A percentile compares a stretch with the other conserved stretches of the same genome.
Evolutionary conservation across 148 eudicot species (phyloP).

Genomic region (Fagopyrum homotropicum): DNA sequence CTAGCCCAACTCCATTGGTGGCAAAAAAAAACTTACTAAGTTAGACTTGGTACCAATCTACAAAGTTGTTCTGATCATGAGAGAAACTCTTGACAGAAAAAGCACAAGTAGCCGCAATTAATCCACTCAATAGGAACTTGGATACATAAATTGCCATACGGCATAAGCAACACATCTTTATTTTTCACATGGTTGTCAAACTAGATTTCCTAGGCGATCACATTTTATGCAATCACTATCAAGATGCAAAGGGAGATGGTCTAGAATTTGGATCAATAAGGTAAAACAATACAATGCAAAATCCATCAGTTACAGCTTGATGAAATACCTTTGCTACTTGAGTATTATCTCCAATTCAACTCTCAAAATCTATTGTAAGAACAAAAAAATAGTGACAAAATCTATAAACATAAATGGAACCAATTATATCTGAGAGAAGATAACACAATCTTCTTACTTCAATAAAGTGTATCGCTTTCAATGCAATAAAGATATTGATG

Average conservation of each 20-base stretch:
- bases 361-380: background rate
- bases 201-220: background rate
- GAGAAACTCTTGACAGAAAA: background rate
- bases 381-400: background rate
- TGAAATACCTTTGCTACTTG: background rate
- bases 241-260: background rate
- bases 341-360: background rate
- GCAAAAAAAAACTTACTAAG: background rate
- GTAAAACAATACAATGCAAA: background rate
- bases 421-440: background rate
- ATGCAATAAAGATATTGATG: background rate
- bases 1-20: background rate
- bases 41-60: background rate
- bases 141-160: background rate
- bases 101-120: background rate
- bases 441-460: background rate
- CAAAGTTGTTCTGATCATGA: background rate
- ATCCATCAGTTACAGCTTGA: background rate
- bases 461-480: slow-evolving; percentile 1
- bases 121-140: background rate
- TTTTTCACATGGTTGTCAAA: background rate
- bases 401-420: background rate
- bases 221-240: background rate
- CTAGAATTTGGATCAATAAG: background rate
- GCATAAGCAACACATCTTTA: background rate